A percentile compares a stretch with the other conserved stretches of the same genome.
Conservation (phyloP, 495 filamentous ascomycete species). For the Filosporella fistucella region DNA sequence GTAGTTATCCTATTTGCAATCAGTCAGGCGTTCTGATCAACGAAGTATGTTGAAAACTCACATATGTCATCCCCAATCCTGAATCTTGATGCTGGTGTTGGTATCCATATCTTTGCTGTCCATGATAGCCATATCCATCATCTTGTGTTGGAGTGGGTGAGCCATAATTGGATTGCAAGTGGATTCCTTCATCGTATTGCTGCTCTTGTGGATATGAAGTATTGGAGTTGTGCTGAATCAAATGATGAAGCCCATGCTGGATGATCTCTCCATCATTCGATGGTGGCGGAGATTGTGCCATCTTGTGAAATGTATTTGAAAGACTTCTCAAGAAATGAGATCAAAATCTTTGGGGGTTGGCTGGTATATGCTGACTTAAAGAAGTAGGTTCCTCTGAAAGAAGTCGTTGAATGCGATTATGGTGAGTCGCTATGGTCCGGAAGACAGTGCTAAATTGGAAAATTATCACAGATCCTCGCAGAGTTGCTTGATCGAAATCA, state of each 20-base stretch:
- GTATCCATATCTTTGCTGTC: constrained; percentile 25
- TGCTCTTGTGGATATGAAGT: constrained; percentile 26
- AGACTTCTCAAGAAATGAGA: constrained; percentile 1
- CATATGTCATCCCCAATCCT: constrained; percentile 35
- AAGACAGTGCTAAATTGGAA: no score
- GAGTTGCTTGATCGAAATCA: no score
- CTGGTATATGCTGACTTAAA: no score
- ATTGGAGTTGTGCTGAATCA: constrained; percentile 43
- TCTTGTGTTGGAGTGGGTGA: constrained; percentile 25
- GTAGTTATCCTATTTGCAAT: constrained; percentile 24
- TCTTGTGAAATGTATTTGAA: constrained; percentile 3
- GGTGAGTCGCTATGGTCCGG: no score
- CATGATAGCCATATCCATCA: constrained; percentile 16
- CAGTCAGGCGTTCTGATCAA: constrained; percentile 5
- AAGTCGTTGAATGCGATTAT: no score
- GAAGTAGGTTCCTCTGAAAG: no score
- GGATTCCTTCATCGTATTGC: constrained; percentile 20
- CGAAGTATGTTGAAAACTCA: constrained; percentile 26
- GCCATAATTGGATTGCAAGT: constrained; percentile 24
- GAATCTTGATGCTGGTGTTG: constrained; percentile 23
- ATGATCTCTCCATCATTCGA: constrained; percentile 36
- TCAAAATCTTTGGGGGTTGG: no score
- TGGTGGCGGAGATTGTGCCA: constrained; percentile 36
- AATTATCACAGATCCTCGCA: no score
- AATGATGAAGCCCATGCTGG: constrained; percentile 40